Evolutionary conservation across 768 basidiomycete species (phyloP), one percentile per base, ranked within the genome.

Genomic region (Vararia minispora): DNA sequence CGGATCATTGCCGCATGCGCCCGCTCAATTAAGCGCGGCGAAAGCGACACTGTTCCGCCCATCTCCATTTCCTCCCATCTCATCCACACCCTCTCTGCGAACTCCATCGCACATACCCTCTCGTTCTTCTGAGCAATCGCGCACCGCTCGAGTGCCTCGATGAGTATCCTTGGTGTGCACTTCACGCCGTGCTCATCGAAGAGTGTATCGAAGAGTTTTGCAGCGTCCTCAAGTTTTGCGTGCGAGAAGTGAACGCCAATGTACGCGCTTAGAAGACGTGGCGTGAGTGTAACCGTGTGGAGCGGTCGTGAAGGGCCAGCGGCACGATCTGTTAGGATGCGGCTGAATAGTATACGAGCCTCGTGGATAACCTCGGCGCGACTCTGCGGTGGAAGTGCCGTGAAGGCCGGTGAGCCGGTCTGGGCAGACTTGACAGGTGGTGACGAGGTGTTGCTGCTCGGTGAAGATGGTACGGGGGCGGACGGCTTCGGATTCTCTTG

Each of bases 261-360:
- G 52, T 87, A 97, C 3, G 89, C 73, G 47, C 82, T 86, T 46
- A 91, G 49, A 5, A 95, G 68, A 2, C 71, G 65, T 0, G 85
- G 49, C 0, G 76, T 73, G 35, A 82, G 51, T 5, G 56, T 33
- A 24, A 91, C 83, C n/a, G n/a, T n/a, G n/a, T n/a, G n/a, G n/a
- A n/a, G n/a, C n/a, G n/a, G 38, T 65, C 47, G 5, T 56, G 53
- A 57, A 94, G 44, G 13, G 25, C 13, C 23, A 32, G 35, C n/a
- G 29, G 33, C 9, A 29, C 30, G 17, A 27, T 11, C 2, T 9
- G 24, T 57, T 4, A 78, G 44, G 36, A 89, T 69, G 8, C 72
- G 69, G 10, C 65, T 46, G 52, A 87, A 83, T 8, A 92, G 68
- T n/a, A 68, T 60, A 9, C 67, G 59, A 0, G 67, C 76, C 59